phyloP scores from a whole-genome alignment of 345 rosid species.

The Syzygium jambos region DNA sequence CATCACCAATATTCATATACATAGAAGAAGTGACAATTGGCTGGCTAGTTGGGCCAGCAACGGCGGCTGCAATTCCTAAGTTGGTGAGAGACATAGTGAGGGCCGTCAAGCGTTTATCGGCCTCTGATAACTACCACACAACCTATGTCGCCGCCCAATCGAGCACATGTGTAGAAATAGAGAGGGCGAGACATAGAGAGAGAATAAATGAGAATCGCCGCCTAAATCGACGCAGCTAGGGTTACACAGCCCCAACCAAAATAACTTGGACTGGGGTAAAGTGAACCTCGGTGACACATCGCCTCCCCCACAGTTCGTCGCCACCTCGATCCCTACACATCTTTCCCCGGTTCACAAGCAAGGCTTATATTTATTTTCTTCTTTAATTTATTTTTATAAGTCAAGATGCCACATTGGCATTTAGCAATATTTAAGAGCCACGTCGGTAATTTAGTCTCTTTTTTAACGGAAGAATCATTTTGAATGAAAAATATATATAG shows the following conservation, averaged over 20 bases:
- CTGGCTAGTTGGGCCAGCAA: accelerated
- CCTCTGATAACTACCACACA: background rate
- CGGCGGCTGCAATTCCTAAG: background rate
- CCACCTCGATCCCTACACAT: background rate
- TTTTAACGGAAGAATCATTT: background rate
- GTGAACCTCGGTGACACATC: background rate
- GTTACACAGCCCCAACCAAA: background rate
- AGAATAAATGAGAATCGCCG: background rate
- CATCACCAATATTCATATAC: background rate
- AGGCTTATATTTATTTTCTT: background rate
- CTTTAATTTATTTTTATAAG: background rate
- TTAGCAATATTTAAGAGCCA: background rate
- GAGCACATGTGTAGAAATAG: background rate
- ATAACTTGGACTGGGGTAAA: background rate
- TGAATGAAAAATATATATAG: background rate
- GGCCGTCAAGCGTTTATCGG: no score
- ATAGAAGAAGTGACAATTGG: background rate
- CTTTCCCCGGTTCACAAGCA: background rate
- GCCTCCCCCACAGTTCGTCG: accelerated
- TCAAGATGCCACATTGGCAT: background rate
- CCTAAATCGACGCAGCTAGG: background rate
- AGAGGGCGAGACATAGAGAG: background rate
- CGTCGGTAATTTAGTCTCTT: background rate
- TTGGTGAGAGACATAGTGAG: background rate
- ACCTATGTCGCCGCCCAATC: background rate